Conservation (phyloP, 495 filamentous ascomycete species). For the Bathelium albidoporum region DNA sequence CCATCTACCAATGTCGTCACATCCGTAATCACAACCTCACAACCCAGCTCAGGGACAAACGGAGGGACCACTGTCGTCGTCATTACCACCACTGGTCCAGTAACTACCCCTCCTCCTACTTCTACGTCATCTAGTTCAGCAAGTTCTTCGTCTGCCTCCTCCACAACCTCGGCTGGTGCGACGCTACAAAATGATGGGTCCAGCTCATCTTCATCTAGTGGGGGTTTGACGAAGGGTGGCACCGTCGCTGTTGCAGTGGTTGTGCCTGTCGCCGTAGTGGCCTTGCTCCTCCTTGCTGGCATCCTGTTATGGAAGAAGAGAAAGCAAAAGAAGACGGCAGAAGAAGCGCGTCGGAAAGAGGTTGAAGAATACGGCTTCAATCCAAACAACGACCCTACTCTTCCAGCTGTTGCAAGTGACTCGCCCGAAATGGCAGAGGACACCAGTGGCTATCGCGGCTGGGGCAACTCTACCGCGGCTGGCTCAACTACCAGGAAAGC, state of each 20-base stretch:
- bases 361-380: constrained; percentile 96
- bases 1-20: constrained; percentile 28
- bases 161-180: constrained; percentile 14
- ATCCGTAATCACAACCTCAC: constrained; percentile 22
- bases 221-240: constrained; percentile 49
- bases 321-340: constrained; percentile 72
- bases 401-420: constrained; percentile 49
- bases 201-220: constrained; percentile 7
- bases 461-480: constrained; percentile 68
- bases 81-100: constrained; percentile 6
- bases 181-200: constrained; percentile 11
- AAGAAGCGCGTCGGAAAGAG: constrained; percentile 82
- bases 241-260: constrained; percentile 90
- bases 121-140: constrained; percentile 2
- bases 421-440: constrained; percentile 44
- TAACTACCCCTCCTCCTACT: constrained; percentile 6
- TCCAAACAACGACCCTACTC: constrained; percentile 80
- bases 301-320: constrained; percentile 81
- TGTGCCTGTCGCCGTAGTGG: constrained; percentile 82
- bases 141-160: constrained; percentile 7
- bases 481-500: constrained; percentile 56
- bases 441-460: constrained; percentile 76
- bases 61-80: constrained; percentile 9
- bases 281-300: constrained; percentile 61
- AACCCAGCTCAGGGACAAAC: not conserved